Evolutionary conservation across 108 stramenopile species (phyloP), one percentile per base, ranked within the genome.

Genomic region (Schizochytrium sp.): DNA sequence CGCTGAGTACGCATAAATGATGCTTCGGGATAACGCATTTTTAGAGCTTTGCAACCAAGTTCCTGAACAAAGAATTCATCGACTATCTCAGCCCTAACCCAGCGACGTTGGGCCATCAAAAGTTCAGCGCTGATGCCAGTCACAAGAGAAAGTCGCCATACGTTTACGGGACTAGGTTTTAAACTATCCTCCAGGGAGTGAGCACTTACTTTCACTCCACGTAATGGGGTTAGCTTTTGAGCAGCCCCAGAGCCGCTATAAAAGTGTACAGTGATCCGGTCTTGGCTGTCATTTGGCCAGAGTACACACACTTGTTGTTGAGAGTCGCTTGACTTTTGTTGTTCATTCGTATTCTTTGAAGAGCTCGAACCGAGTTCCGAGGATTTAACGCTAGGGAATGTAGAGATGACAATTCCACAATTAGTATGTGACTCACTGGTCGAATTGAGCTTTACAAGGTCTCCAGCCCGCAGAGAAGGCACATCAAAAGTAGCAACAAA

Each of bases 401-500:
- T 15, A 10, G 64, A 38, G 28, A 69, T 15, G 15, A 69, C 64
- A 7, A 69, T 15, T 44, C 64, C 64, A 38, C 10, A 12, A 5
- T 7, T 8, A 44, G 64, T 15, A 44, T 15, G 0, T 28, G 28
- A 28, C 28, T 28, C 28, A 28, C 28, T 28, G 28, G 28, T 28
- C 28, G 28, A 28, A 28, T 28, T 28, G 28, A 28, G 28, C 28
- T 28, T 5, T 8, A 69, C 64, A 8, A 69, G 44, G 2, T 69
- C 64, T 38, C 64, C 64, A 38, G 44, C 64, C 10, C 64, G 28
- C 64, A 69, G 28, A 44, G 15, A 8, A 2, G 64, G 12, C 0
- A 44, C 28, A 44, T 69, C 40, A 69, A 69, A 69, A 7, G 64
- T 69, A 7, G 64, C 64, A 38, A 69, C 64, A 38, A 69, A 69